phyloP scores from a whole-genome alignment of 805 yeast genomes.

The Candida pseudofarinosa region DNA sequence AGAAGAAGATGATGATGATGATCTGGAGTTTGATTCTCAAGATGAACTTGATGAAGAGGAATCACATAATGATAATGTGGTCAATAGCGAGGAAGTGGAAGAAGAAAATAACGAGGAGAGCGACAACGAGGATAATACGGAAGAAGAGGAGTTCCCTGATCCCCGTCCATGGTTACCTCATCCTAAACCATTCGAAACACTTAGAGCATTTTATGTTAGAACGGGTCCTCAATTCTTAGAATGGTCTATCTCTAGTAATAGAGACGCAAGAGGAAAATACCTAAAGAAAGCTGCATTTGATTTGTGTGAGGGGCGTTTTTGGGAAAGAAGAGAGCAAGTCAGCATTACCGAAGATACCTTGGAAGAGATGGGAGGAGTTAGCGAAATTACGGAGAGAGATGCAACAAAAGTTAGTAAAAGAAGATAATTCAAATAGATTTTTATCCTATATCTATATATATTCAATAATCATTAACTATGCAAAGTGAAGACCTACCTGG shows the following conservation, averaged over 20 bases:
- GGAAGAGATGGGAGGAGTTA: constrained; percentile 90
- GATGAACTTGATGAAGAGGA: constrained; percentile 57
- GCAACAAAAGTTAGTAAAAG: constrained; percentile 47
- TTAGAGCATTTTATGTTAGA: constrained; percentile 80
- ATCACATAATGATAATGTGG: constrained; percentile 45
- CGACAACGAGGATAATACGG: constrained; percentile 56
- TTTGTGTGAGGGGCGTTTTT: constrained; percentile 90
- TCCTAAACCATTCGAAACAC: constrained; percentile 86
- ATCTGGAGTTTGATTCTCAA: constrained; percentile 61
- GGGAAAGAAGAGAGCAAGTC: constrained; percentile 96
- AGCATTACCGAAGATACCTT: constrained; percentile 82
- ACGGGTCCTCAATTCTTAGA: constrained; percentile 83
- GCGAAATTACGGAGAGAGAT: constrained; percentile 79
- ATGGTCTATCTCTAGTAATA: constrained; percentile 87
- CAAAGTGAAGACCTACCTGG: constrained; percentile 95
- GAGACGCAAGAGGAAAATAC: constrained; percentile 84
- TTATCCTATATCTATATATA: constrained; percentile 1
- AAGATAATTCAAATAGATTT: constrained; percentile 27
- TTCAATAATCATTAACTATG: constrained; percentile 36
- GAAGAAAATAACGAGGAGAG: constrained; percentile 61
- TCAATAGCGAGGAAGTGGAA: constrained; percentile 38
- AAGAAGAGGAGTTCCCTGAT: constrained; percentile 75
- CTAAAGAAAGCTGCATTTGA: constrained; percentile 87
- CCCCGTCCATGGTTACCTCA: constrained; percentile 96
- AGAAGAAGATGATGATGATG: constrained; percentile 49